Evolutionary conservation across 169 alveolate species (phyloP).

Genomic region (Ichthyophthirius multifiliis): DNA sequence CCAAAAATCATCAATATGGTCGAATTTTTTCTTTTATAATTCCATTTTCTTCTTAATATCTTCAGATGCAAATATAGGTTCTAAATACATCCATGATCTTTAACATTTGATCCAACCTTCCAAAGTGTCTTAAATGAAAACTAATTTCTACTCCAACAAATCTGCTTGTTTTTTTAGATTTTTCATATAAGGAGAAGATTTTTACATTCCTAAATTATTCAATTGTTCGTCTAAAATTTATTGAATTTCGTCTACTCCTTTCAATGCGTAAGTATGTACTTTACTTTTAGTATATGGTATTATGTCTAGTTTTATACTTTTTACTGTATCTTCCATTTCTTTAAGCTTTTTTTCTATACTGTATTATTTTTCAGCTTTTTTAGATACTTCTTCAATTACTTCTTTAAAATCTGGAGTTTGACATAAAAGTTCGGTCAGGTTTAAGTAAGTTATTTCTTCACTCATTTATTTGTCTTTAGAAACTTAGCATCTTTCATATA

Average conservation of each 20-base stretch:
- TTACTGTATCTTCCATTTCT: conserved; percentile 58
- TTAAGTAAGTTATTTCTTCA: conserved; percentile 46
- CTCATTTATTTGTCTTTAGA: conserved; percentile 21
- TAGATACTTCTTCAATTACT: conserved; percentile 54
- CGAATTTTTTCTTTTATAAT: conserved; percentile 75
- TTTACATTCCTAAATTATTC: conserved; percentile 64
- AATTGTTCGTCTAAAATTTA: conserved; percentile 81
- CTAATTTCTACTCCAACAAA: conserved; percentile 78
- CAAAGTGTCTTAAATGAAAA: conserved; percentile 65
- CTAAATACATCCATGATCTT: conserved; percentile 88
- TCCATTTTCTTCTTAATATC: conserved; percentile 91
- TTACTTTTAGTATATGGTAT: conserved; percentile 36
- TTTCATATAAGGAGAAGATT: conserved; percentile 81
- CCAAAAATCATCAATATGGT: conserved; percentile 87
- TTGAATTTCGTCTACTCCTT: conserved; percentile 71
- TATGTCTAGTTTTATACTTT: conserved; percentile 44
- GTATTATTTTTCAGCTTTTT: conserved; percentile 58
- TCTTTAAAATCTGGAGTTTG: conserved; percentile 23
- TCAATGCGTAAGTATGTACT: conserved; percentile 43
- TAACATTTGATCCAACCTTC: conserved; percentile 85
- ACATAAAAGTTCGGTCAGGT: conserved; percentile 9
- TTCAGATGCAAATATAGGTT: conserved; percentile 91
- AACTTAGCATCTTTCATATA: conserved; percentile 22
- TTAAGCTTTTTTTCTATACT: conserved; percentile 40
- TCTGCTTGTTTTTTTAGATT: conserved; percentile 66